Conservation (phyloP, 345 rosid genomes). For the Citrus trifoliata region DNA sequence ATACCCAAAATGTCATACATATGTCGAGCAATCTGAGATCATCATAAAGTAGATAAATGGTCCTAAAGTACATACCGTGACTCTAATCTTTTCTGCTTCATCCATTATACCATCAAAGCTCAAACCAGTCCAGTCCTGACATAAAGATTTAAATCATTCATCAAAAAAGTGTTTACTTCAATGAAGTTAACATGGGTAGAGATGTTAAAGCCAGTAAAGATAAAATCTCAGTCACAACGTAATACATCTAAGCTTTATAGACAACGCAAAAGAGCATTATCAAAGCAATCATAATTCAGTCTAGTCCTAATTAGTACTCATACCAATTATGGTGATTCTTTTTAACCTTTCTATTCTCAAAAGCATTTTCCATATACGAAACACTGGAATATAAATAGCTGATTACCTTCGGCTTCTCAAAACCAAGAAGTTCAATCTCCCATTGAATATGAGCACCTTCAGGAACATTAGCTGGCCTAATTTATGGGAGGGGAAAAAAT, state of each 20-base stretch:
- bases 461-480: constrained; percentile 80
- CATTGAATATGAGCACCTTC: constrained; percentile 88
- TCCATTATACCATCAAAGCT: constrained; percentile 85
- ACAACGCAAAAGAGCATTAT: neutral
- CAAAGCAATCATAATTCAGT: neutral
- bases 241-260: neutral
- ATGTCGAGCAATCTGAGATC: neutral
- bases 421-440: constrained; percentile 96
- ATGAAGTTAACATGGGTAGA: neutral
- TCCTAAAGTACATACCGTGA: constrained; percentile 49
- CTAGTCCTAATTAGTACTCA: neutral
- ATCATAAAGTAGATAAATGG: neutral
- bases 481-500: constrained; percentile 13
- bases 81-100: constrained; percentile 85
- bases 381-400: neutral
- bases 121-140: constrained; percentile 98
- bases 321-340: neutral
- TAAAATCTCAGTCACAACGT: neutral
- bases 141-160: constrained; percentile 9
- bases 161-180: neutral
- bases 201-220: neutral
- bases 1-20: neutral
- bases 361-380: too few species aligned
- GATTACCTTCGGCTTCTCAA: constrained; percentile 89
- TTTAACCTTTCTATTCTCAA: neutral